Base-by-base conservation (phyloP, 768 basidiomycete species). In the Boletellus sp. region DNA sequence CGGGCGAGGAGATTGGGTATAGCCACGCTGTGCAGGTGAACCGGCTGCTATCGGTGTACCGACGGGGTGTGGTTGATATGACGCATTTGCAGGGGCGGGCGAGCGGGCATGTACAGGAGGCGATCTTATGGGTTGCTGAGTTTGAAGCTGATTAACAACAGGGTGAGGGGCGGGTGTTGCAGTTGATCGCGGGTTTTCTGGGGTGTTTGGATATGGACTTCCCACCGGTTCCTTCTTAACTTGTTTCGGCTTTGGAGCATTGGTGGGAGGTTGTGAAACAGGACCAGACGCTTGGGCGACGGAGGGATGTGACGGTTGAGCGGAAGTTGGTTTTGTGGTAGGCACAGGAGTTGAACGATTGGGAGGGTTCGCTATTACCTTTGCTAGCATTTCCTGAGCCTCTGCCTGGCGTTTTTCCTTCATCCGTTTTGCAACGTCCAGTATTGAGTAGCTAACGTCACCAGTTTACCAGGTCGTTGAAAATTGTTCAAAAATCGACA, bases 391-490 rank as follows among this genome's bases (percentile, higher is more conserved):
- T 13, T 50, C 54, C 24, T 53, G 69, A 20, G 60, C 52, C 48
- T 55, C 58, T 11, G 57, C 63, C 28, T 59, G 56, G 19, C 66
- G 66, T 41, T 28, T 57, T 53, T 70, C 66, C 47, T 53, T 55
- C 52, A 50, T 52, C 0, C 60, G 68, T 45, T 65, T 70, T 42
- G 79, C 64, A 32, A 74, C 67, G 16, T 87, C 84, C 68, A 86
- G 57, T 56, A 86, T 72, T 28, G 74, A 72, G 62, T 81, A 86
- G 48, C 84, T 86, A 37, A 32, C 24, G 28, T 20, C 9, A 16
- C 28, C 19, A 28, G 34, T 48, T 41, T 38, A 54, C 49, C 42
- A 56, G 31, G 31, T 45, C 22, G 40, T 9, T 13, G 23, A 37
- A 26, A 20, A 45, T 28, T 16, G 17, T 41, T 38, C 19, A 26